Base-by-base conservation (phyloP, 352 stramenopile species). In the Globisporangium emineosum region DNA sequence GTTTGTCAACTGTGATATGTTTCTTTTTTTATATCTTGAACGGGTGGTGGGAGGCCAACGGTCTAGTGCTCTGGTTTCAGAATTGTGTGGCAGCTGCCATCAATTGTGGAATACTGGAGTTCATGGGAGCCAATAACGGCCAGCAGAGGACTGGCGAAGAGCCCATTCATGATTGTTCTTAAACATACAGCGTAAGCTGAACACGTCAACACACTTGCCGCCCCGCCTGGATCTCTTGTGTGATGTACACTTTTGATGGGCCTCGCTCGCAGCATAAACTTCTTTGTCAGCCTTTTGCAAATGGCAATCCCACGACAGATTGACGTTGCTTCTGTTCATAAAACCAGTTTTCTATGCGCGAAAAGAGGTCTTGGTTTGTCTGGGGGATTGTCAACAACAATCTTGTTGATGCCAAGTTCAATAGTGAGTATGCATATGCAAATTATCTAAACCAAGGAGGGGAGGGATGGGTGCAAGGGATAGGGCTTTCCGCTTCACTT, bases 11-110 rank as follows among this genome's bases (percentile, higher is more conserved):
- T 21, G n/a, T n/a, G 37, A 45, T 45, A 32, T 32, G 29, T 9
- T 45, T 43, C 17, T 43, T 3, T n/a, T 13, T 57, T 30, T 57
- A 30, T 15, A 57, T 57, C 52, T 57, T 57, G 52, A 57, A 57
- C 3, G 51, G 30, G 50, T 29, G 33, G 33, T 23, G 29, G 9
- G 35, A 8, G 4, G 4, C 35, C 13, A 43, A 43, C 15, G 1
- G 33, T 40, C 33, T 40, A 1, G 33, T 15, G 33, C 4, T 45
- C 29, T 57, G 52, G 19, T 29, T 57, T 43, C 29, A n/a, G 37
- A 2, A 23, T 12, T 3, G 7, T 7, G 5, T 12, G 19, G 19
- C 43, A 51, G 43, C n/a, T 51, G 43, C 43, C 19, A 21, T 6
- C 15, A n/a, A 45, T 45, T 45, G 37, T 45, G 37, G 15, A n/a